phyloP scores from a whole-genome alignment of 2,329 filamentous ascomycete genomes.

The Colletotrichum tropicicola region DNA sequence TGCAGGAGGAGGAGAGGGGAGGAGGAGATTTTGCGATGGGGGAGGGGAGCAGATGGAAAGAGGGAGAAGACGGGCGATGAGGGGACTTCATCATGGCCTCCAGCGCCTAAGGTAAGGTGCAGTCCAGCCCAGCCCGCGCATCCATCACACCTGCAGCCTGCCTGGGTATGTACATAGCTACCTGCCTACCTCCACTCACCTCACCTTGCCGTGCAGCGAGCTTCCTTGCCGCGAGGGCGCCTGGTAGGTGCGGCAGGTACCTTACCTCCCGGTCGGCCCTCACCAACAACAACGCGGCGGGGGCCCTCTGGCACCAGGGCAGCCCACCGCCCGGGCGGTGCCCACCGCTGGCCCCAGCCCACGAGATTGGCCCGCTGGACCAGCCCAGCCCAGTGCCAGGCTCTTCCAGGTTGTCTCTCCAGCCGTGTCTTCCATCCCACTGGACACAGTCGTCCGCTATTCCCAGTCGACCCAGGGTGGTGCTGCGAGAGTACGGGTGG shows the following conservation, averaged over 20 bases:
- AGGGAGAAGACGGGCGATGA: conserved; percentile 36
- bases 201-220: neutral
- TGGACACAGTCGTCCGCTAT: too few relatives aligned
- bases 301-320: neutral
- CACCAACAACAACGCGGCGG: neutral
- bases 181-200: neutral
- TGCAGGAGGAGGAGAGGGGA: conserved; percentile 6
- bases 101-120: neutral
- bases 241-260: neutral
- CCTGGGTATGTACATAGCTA: neutral
- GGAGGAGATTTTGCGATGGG: conserved; percentile 27
- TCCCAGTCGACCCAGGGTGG: neutral
- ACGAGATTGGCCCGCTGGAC: conserved; percentile 7
- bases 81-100: conserved; percentile 30
- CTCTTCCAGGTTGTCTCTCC: too few relatives aligned
- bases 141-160: conserved; percentile 1
- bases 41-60: conserved; percentile 32
- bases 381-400: conserved; percentile 4
- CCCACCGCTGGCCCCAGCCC: conserved; percentile 11
- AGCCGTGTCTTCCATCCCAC: neutral
- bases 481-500: neutral
- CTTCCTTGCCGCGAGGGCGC: too few relatives aligned
- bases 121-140: conserved; percentile 4
- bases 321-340: neutral
- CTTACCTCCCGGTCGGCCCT: neutral